Percentiles rank a stretch among this genome's conserved stretches.
Conservation (phyloP, 495 filamentous ascomycete species). For the Xylaria scruposa region DNA sequence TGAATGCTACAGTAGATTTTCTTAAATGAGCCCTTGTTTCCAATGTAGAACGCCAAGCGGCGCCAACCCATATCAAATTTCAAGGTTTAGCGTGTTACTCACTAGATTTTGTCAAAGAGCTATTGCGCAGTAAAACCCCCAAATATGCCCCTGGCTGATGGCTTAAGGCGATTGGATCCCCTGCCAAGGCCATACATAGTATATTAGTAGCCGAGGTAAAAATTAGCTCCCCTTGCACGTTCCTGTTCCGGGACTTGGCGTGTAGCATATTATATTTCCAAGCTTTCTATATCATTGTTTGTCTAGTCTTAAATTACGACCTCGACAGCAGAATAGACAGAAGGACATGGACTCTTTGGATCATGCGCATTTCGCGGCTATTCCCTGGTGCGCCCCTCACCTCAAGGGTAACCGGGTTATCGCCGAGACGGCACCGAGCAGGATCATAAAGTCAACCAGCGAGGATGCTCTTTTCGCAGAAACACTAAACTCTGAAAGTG, state of each 20-base stretch:
- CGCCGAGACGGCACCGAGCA: slow-evolving; percentile 47
- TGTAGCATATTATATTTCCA: not conserved
- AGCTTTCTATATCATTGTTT: not conserved
- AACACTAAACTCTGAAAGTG: slow-evolving; percentile 59
- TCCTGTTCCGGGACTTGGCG: not conserved
- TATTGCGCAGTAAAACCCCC: too few species aligned
- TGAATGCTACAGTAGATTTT: not conserved
- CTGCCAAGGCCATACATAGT: too few species aligned
- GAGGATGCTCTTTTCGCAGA: slow-evolving; percentile 64
- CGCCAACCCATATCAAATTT: not conserved
- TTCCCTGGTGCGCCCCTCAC: slow-evolving; percentile 64
- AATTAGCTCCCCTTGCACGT: not conserved
- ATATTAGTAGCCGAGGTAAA: too few species aligned
- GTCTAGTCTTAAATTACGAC: not conserved
- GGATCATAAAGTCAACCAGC: slow-evolving; percentile 47
- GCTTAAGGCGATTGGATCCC: too few species aligned
- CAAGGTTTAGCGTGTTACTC: not conserved
- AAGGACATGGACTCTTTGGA: slow-evolving; percentile 36
- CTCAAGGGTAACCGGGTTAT: slow-evolving; percentile 50
- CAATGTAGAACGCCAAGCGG: not conserved
- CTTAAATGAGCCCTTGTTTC: not conserved
- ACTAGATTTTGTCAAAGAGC: not conserved
- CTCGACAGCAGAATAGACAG: not conserved
- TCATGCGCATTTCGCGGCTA: slow-evolving; percentile 55
- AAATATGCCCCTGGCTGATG: not conserved